A percentile compares a stretch with the other conserved stretches of the same genome.
These are phyloP conservation scores for Kluyveromyces aestuarii DNA, from an alignment of 805 yeast species.

Conservation along the genomic window DNA sequence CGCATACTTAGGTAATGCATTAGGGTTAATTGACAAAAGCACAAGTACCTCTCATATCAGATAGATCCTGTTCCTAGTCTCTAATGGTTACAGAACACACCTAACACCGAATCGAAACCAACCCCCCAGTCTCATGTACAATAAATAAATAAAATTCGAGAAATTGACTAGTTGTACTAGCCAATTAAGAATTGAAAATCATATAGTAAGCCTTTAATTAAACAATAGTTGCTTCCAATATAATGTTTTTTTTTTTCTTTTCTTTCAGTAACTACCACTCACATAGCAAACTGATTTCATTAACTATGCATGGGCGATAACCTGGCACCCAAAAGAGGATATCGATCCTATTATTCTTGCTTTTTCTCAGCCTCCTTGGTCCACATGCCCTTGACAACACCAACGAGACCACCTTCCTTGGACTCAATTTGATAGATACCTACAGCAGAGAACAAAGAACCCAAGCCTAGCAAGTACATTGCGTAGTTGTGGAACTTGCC, in stretches of 20 bases:
- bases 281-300: constrained; percentile 6
- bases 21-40: background rate
- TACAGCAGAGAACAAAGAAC: constrained; percentile 59
- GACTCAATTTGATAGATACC: constrained; percentile 82
- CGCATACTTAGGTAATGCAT: background rate
- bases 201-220: background rate
- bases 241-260: background rate
- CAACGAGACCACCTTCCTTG: constrained; percentile 68
- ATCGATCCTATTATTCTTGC: constrained; percentile 1
- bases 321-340: background rate
- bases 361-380: constrained; percentile 18
- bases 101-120: background rate
- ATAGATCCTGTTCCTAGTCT: background rate
- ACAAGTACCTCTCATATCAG: background rate
- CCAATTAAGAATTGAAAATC: background rate
- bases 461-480: constrained; percentile 56
- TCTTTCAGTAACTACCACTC: background rate
- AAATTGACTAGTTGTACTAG: background rate
- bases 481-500: constrained; percentile 69
- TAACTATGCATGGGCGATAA: background rate
- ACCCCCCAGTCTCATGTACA: background rate
- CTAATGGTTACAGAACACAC: background rate
- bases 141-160: background rate
- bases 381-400: constrained; percentile 59
- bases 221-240: background rate